These are phyloP conservation scores for Terfezia boudieri DNA, from an alignment of 495 filamentous ascomycete genomes.

Conservation along the genomic window DNA sequence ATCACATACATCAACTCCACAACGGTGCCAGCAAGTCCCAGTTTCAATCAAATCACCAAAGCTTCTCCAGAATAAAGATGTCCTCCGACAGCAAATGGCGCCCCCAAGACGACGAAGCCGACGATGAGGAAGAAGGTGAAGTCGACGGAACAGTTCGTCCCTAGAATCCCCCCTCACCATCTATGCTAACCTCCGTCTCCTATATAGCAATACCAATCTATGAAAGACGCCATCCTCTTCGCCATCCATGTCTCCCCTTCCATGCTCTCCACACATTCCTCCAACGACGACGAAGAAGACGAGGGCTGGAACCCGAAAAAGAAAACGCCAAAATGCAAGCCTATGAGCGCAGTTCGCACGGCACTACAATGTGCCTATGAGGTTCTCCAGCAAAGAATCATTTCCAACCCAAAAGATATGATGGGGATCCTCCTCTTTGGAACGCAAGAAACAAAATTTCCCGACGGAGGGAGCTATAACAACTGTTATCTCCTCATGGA, in stretches of 20 bases:
- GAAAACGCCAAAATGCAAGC: constrained; percentile 28
- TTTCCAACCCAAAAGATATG: constrained; percentile 91
- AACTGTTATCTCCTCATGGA: constrained; percentile 86
- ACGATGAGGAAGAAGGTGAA: constrained; percentile 18
- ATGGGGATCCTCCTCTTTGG: constrained; percentile 92
- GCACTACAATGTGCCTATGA: constrained; percentile 87
- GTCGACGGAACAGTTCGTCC: constrained; percentile 8
- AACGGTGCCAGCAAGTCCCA: not conserved
- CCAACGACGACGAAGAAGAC: constrained; percentile 35
- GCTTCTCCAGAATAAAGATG: constrained; percentile 1
- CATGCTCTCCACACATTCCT: constrained; percentile 53
- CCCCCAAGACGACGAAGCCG: constrained; percentile 16
- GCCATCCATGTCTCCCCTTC: constrained; percentile 84
- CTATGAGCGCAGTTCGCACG: constrained; percentile 34
- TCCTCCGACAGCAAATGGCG: constrained; percentile 15
- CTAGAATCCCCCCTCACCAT: not conserved
- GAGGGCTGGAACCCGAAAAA: constrained; percentile 3
- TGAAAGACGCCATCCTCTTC: constrained; percentile 92
- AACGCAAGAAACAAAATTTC: constrained; percentile 66
- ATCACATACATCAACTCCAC: not conserved
- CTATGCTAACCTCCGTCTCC: not conserved
- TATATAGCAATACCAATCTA: constrained; percentile 57
- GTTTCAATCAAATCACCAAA: not conserved
- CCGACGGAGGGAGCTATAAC: constrained; percentile 51
- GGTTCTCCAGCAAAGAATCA: constrained; percentile 94